A percentile compares a stretch with the other conserved stretches of the same genome.
Conservation (phyloP, 1,284 basidiomycete species). For the Trichosporon coremiiforme region DNA sequence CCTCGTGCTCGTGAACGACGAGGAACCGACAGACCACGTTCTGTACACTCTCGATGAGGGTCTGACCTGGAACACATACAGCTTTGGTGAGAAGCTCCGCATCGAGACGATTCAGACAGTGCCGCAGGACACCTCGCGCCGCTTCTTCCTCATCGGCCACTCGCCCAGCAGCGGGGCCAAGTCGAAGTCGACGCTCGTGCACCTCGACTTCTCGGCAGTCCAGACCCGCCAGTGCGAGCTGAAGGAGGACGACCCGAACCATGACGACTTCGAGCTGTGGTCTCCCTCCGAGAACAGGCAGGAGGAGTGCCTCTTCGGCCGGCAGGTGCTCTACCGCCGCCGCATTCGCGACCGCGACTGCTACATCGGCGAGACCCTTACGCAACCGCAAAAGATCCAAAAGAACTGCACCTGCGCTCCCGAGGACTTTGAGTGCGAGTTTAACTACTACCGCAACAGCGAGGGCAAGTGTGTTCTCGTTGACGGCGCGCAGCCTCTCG, state of each 20-base stretch:
- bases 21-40: slow-evolving; percentile 85
- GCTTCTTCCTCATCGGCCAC: slow-evolving; percentile 83
- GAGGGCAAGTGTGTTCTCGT: slow-evolving; percentile 74
- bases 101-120: slow-evolving; percentile 82
- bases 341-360: slow-evolving; percentile 78
- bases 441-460: slow-evolving; percentile 74
- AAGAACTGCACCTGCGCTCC: slow-evolving; percentile 71
- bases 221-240: slow-evolving; percentile 20
- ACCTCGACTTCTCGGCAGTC: slow-evolving; percentile 72
- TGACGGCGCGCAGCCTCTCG: slow-evolving; percentile 66
- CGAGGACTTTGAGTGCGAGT: slow-evolving; percentile 93
- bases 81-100: slow-evolving; percentile 77
- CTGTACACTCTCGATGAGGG: slow-evolving; percentile 90
- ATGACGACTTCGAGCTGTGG: slow-evolving; percentile 95
- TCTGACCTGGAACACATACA: slow-evolving; percentile 80
- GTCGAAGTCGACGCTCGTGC: slow-evolving; percentile 69
- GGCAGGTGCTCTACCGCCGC: slow-evolving; percentile 85
- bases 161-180: slow-evolving; percentile 60
- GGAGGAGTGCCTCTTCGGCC: slow-evolving; percentile 80
- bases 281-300: slow-evolving; percentile 79
- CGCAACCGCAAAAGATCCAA: slow-evolving; percentile 61
- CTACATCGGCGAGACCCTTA: slow-evolving; percentile 69
- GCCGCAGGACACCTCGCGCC: slow-evolving; percentile 83
- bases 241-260: slow-evolving; percentile 66
- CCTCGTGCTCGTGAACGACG: slow-evolving; percentile 91